Base-by-base conservation (phyloP, 345 rosid genomes). In the Arabis alpina region DNA sequence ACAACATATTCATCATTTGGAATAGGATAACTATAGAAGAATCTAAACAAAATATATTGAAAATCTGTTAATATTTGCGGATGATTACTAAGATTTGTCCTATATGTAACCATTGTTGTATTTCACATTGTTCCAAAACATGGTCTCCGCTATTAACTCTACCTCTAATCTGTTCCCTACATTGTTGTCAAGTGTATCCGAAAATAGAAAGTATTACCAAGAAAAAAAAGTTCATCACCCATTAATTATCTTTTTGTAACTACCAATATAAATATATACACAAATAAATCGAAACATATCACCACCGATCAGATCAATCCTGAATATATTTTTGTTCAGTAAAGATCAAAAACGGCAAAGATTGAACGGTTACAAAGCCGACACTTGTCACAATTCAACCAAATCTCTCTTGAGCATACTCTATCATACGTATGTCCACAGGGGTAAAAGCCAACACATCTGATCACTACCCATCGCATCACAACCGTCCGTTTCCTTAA, bases 401-500 rank as follows among this genome's bases (percentile, higher is more conserved):
- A 84, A 61, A 88, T 54, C 59, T 90, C 93, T 74, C 89, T 71
- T 1, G 93, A 88, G 64, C 98, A 93, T 2, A 79, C 78, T 64
- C 98, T 83, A 54, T 97, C 90, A 72, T 80, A 87, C 10, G 89
- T 52, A 75, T 93, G 98, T 0, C 98, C 98, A 66, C 98, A 93
- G 98, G 98, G 60, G 90, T 86, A 71, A 93, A 88, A 15, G 98
- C 98, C 49, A 88, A 79, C 97, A 93, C 87, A 81, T 8, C 57
- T 80, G 80, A 67, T 89, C 91, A 16, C 36, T 8, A 10, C 82
- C 73, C 15, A 43, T 9, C 68, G 44, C 23, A 19, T 19, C 74
- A 3, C 32, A 53, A 54, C 70, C 65, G 40, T 75, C 70, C 83
- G 49, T 4, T 67, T 12, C 71, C 74, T 43, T 11, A 8, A 60